Percentiles rank a stretch among this genome's conserved stretches.
These are phyloP conservation scores for Neoboletus magnificus DNA, from an alignment of 768 basidiomycete genomes.

Conservation along the genomic window DNA sequence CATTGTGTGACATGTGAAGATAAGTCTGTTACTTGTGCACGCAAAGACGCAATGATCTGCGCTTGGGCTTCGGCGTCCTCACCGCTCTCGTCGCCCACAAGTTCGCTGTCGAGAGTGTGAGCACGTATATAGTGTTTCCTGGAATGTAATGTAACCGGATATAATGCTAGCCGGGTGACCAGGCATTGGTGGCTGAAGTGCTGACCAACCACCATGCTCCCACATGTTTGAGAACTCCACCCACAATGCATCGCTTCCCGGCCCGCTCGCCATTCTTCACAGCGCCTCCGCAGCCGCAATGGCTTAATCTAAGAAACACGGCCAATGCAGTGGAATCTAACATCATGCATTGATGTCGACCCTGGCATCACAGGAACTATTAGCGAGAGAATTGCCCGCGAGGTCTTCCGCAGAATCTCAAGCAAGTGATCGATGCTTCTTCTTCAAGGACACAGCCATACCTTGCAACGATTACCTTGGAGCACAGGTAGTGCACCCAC, in stretches of 20 bases:
- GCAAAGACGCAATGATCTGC: conserved; percentile 77
- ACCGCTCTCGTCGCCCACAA: conserved; percentile 19
- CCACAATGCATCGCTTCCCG: neutral
- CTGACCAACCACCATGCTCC: too few species aligned
- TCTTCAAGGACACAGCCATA: neutral
- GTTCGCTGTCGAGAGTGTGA: conserved; percentile 6
- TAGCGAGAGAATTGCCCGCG: neutral
- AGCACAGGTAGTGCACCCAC: neutral
- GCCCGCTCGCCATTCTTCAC: too few species aligned
- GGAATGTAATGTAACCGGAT: too few species aligned
- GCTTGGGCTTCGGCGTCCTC: conserved; percentile 64
- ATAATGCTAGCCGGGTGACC: too few species aligned
- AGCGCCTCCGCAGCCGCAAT: neutral
- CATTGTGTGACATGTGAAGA: conserved; percentile 84
- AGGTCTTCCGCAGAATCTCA: neutral
- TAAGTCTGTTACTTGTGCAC: conserved; percentile 79
- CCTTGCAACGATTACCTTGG: neutral
- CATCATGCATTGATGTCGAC: neutral
- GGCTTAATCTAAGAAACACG: neutral
- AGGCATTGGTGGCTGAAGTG: too few species aligned
- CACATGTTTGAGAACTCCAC: too few species aligned
- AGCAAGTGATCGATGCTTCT: neutral
- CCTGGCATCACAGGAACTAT: neutral
- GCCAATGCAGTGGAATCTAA: neutral
- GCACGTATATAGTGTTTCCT: too few species aligned